Base-by-base conservation (phyloP, 139 green algal species). In the Auxenochlorella protothecoides region DNA sequence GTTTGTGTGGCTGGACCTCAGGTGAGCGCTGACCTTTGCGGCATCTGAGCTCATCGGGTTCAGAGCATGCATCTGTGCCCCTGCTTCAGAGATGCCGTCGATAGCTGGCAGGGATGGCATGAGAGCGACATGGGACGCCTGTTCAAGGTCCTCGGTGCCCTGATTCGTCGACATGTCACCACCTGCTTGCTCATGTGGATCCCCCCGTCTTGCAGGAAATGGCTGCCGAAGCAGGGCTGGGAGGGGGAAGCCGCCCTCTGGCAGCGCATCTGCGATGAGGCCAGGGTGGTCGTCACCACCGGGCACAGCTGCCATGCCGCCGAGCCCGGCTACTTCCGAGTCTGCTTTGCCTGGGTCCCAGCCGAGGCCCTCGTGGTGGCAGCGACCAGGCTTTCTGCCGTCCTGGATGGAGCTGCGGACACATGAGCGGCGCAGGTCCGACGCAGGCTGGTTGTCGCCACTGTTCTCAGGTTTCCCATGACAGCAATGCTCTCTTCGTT, bases 1-100 rank as follows among this genome's bases (percentile, higher is more conserved):
- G 78, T 94, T 94, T 75, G 72, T 83, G 10, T 94, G 87, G 88
- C 9, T 92, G 5, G 89, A 94, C 76, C 74, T 94, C 52, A 69
- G 79, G 53, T 65, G 69, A 52, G 72, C 27, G 27, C 27, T 44
- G 27, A 44, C 27, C 27, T 44, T 44, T 44, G 27, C 27, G 27
- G 27, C 27, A 44, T 44, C 27, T 44, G 27, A 44, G 27, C 27
- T 44, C 27, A 44, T 44, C 27, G 27, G 27, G 27, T 44, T 44
- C 27, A 44, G 27, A 44, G 27, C 27, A 44, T 44, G 27, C 27
- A 44, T 52, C 15, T 13, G 65, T 61, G n/a, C 52, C 53, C 13
- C 10, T 61, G 10, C 66, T 14, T 70, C 13, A 12, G 9, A 4
- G 3, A 3, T 15, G 65, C 51, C 44, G 7, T 3, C 27, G 9